Conservation (phyloP, 176 grass and related monocot species). For the maize (Zea mays) region Zm-B73-REFERENCE-NAM-5.0 NC_050097.1:204728501-204729000, state of each 20-base stretch:
- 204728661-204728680: constrained; percentile 27
- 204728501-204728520: neutral
- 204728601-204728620: neutral
- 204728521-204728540: neutral
- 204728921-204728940: neutral
- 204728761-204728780: constrained; percentile 78
- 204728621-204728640: neutral
- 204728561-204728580: neutral
- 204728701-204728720: constrained; percentile 71
- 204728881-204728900: constrained; percentile 19
- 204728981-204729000: constrained; percentile 29
- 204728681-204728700: constrained; percentile 97
- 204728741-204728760: constrained; percentile 84
- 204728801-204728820: constrained; percentile 94
- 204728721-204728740: constrained; percentile 83
- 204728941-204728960: constrained; percentile 7
- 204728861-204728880: constrained; percentile 56
- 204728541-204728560: neutral
- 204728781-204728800: constrained; percentile 93
- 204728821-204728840: constrained; percentile 87
- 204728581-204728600: neutral
- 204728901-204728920: constrained; percentile 4
- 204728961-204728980: constrained; percentile 26
- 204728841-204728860: constrained; percentile 95
- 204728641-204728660: constrained; percentile 13